Evolutionary conservation across 2,329 filamentous ascomycete species (phyloP), one percentile per base, ranked within the genome.

Genomic region (Arthroderma sp.): DNA sequence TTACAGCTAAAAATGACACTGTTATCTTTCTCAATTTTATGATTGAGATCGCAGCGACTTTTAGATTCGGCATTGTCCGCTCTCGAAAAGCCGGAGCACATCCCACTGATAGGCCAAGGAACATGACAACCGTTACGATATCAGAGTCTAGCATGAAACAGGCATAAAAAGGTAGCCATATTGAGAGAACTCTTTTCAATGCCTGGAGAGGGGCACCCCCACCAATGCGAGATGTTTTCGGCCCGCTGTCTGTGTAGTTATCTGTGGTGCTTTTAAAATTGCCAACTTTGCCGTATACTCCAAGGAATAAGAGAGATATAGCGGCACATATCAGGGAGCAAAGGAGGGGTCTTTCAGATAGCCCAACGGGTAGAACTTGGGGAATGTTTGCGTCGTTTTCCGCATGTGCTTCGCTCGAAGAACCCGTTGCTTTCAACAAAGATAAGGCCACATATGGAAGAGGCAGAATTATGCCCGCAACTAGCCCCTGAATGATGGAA

Each of bases 121-220:
- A 58, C 29, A 78, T 50, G 2, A 70, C 50, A n/a, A 77, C 58
- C 7, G 71, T 71, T n/a, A 71, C 69, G 43, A 71, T 62, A 46
- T 70, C 66, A 8, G 71, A 73, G 6, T 74, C 75, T 8, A 78
- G 56, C 46, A 75, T 69, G 50, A 75, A 63, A 0, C 71, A 58
- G 6, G 75, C 72, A 54, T 75, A 78, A 53, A 76, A 72, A 1
- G 76, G 76, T 29, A 79, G 53, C 3, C 66, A 58, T 22, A 74
- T 54, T 11, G 68, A 63, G 29, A 64, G 46, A n/a, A 64, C 53
- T 41, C 62, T 66, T 11, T 57, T 52, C 10, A 61, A 41, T 11
- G 62, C 56, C 10, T 46, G 50, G 9, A 50, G 49, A 4, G 40
- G 51, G 0, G 44, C 50, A 5, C 48, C 49, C 1, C 44, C 31